These are phyloP conservation scores for Fraxinus xanthoxyloides DNA, from an alignment of 305 asterid species.

Conservation along the genomic window DNA sequence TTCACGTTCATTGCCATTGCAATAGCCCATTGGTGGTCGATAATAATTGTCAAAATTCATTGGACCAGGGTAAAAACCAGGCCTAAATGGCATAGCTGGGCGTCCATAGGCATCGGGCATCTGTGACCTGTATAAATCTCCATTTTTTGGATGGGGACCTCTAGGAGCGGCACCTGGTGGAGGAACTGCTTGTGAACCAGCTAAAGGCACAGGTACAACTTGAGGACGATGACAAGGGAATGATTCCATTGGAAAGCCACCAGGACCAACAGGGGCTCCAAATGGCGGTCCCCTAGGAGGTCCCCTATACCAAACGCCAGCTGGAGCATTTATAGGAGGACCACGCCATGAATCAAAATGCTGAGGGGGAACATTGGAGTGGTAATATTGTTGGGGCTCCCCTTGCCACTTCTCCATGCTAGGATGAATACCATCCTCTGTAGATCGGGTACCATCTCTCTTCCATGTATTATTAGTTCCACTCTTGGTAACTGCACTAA, in stretches of 20 bases:
- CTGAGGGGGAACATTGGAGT: constrained; percentile 62
- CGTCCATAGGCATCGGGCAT: constrained; percentile 72
- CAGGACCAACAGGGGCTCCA: constrained; percentile 70
- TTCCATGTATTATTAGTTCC: constrained; percentile 63
- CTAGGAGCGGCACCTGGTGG: constrained; percentile 68
- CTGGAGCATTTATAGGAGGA: constrained; percentile 70
- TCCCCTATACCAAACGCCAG: constrained; percentile 87
- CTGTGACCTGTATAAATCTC: constrained; percentile 81
- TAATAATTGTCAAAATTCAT: constrained; percentile 79
- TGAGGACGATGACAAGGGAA: constrained; percentile 79
- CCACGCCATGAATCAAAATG: constrained; percentile 88
- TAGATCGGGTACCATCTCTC: constrained; percentile 49
- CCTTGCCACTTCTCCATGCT: constrained; percentile 76
- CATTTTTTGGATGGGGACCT: constrained; percentile 85
- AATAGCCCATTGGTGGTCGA: constrained; percentile 87
- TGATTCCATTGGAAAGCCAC: constrained; percentile 85
- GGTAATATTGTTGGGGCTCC: constrained; percentile 66
- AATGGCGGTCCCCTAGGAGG: constrained; percentile 76
- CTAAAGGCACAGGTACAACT: constrained; percentile 66
- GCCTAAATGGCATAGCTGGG: constrained; percentile 87
- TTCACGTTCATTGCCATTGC: constrained; percentile 63
- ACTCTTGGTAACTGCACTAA: constrained; percentile 51
- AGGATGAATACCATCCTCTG: constrained; percentile 58
- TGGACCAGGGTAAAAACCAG: constrained; percentile 86
- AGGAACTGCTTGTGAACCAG: constrained; percentile 68